Evolutionary conservation across 2,329 filamentous ascomycete species (phyloP), one percentile per base, ranked within the genome.

Genomic region (Aspergillus sp.): DNA sequence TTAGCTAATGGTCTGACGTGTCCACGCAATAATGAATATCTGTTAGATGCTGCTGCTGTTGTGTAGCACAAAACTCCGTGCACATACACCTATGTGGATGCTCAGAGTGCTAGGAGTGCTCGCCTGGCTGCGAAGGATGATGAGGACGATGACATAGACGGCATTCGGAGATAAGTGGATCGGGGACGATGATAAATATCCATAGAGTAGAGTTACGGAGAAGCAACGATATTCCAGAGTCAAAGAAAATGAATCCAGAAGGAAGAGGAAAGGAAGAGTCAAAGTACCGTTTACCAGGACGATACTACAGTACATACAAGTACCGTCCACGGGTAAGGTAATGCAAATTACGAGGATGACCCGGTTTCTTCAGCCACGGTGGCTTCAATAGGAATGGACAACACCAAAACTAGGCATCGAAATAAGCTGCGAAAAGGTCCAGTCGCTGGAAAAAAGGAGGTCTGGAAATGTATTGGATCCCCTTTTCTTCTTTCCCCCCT

Each of bases 331-430:
- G 12, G 31, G 26, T 52, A 56, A 46, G 47, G 53, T 54, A 58
- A 31, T 24, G 52, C 0, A 18, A 52, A 7, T 45, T 32, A 52
- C 49, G n/a, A 20, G 45, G 39, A 42, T 45, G 22, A 42, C 36
- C 36, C 31, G 24, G 24, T 24, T 63, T 42, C 36, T 60, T 56
- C 63, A 63, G 63, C 61, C 63, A 65, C 63, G 50, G 63, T 65
- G 63, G 61, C 63, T 63, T 63, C 36, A 56, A 56, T 49, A 49
- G 53, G 53, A 60, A 59, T 55, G 55, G 56, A 54, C 45, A 36
- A 54, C 53, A 52, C 18, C 16, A 42, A 11, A 49, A 53, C 55
- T 62, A 62, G 54, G 59, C 56, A 62, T 52, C 59, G 58, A 50
- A 54, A 53, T 56, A 59, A 61, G 31, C 26, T 51, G 11, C 20